Percentiles rank a stretch among this genome's conserved stretches.
phyloP scores from a whole-genome alignment of 305 asterid species.

The Stenogyne calaminthoides region DNA sequence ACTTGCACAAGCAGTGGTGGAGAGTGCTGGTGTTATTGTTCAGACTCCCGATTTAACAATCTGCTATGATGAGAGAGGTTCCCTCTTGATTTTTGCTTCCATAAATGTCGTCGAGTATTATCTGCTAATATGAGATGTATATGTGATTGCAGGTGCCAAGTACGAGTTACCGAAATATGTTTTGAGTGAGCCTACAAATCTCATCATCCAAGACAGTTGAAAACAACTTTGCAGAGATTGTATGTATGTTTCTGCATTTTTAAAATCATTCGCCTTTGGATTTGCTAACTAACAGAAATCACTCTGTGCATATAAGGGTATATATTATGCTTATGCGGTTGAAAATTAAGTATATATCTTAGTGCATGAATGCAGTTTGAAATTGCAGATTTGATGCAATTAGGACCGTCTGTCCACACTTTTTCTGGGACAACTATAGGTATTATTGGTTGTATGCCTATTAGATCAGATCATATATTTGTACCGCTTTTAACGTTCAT shows the following conservation, averaged over 20 bases:
- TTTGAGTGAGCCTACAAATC: too few species aligned
- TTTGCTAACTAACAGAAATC: neutral
- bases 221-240: neutral
- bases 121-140: neutral
- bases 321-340: too few species aligned
- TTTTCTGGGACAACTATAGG: too few species aligned
- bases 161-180: conserved; percentile 91
- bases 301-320: neutral
- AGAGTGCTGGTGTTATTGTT: conserved; percentile 78
- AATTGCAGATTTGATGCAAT: too few species aligned
- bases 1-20: conserved; percentile 80
- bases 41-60: conserved; percentile 77
- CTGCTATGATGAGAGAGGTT: conserved; percentile 91
- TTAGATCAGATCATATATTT: too few species aligned
- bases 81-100: neutral
- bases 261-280: neutral
- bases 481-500: too few species aligned
- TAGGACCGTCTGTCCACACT: too few species aligned
- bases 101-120: neutral
- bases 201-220: conserved; percentile 57
- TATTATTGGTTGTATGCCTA: too few species aligned
- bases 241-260: neutral
- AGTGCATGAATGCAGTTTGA: too few species aligned
- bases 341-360: too few species aligned
- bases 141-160: conserved; percentile 71